Evolutionary conservation across 768 basidiomycete species (phyloP).

Genomic region (Boletus tomentosulus): DNA sequence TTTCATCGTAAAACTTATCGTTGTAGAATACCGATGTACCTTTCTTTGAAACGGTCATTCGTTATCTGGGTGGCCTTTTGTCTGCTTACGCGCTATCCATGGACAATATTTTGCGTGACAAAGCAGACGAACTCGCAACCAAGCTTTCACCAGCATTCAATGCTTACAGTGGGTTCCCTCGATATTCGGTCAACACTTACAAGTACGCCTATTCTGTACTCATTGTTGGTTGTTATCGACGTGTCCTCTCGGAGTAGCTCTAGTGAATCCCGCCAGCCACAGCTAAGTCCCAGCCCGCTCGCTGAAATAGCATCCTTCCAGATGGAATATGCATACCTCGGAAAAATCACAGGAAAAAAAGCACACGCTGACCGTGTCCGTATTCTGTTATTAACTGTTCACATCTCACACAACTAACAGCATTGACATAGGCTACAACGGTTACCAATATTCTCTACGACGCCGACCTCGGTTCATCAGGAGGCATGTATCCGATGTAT

Average conservation of each 20-base stretch:
- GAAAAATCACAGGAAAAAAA: constrained; percentile 69
- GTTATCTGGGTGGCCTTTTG: constrained; percentile 84
- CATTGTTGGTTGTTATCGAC: background rate
- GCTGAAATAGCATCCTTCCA: constrained; percentile 83
- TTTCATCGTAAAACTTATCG: background rate
- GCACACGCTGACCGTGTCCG: constrained; percentile 55
- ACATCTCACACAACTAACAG: background rate
- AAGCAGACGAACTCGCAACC: constrained; percentile 77
- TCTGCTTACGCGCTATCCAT: constrained; percentile 76
- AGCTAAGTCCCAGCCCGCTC: constrained; percentile 41
- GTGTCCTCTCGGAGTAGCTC: background rate
- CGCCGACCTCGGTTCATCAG: constrained; percentile 42
- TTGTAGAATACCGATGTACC: constrained; percentile 37
- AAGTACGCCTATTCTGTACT: constrained; percentile 36
- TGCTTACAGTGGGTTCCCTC: constrained; percentile 66
- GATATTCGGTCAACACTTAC: constrained; percentile 62
- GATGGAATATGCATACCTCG: constrained; percentile 81
- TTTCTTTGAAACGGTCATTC: constrained; percentile 85
- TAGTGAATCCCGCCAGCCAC: constrained; percentile 8
- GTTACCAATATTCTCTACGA: constrained; percentile 46
- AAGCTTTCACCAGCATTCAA: constrained; percentile 70
- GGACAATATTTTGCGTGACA: constrained; percentile 55
- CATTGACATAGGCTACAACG: constrained; percentile 38
- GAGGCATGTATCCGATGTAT: constrained; percentile 60
- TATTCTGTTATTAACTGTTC: background rate